Evolutionary conservation across 345 rosid genomes (phyloP).

Genomic region (Punica granatum): DNA sequence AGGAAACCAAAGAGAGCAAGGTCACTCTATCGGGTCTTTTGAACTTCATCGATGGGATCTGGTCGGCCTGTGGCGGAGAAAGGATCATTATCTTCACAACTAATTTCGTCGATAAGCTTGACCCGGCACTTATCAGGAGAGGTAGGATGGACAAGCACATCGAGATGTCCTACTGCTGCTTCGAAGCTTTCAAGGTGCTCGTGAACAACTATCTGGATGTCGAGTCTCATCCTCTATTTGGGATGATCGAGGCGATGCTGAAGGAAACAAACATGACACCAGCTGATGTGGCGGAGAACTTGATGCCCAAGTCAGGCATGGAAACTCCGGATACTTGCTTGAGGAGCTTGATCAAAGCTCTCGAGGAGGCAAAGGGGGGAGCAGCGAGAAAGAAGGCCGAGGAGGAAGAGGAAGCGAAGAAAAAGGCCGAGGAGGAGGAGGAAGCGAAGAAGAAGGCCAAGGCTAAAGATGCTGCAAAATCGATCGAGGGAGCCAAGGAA

Average conservation of each 20-base stretch:
- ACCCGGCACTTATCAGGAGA: conserved; percentile 7
- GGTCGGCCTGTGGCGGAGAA: conserved; percentile 9
- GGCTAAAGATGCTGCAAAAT: not conserved
- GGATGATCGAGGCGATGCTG: not conserved
- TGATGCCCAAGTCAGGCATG: conserved; percentile 3
- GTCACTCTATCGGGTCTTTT: conserved; percentile 6
- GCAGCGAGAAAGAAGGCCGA: conserved; percentile 5
- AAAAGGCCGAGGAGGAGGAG: not conserved
- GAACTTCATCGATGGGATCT: conserved; percentile 12
- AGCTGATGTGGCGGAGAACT: conserved; percentile 10
- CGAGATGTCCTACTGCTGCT: conserved; percentile 10
- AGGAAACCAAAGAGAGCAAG: conserved; percentile 12
- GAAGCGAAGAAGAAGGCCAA: not conserved
- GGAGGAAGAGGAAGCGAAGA: not conserved
- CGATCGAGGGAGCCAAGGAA: not conserved
- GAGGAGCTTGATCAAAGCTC: conserved; percentile 1
- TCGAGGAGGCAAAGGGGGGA: not conserved
- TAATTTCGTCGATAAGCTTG: conserved; percentile 8
- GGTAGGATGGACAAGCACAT: conserved; percentile 14
- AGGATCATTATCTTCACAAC: conserved; percentile 9
- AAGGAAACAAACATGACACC: conserved; percentile 10
- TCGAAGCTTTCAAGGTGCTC: conserved; percentile 11
- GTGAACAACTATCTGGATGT: conserved; percentile 11
- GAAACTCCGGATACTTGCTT: not conserved
- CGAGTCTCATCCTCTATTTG: conserved; percentile 1